phyloP scores from a whole-genome alignment of 2,329 filamentous ascomycete genomes.

The Rutstroemia sydowiana region DNA sequence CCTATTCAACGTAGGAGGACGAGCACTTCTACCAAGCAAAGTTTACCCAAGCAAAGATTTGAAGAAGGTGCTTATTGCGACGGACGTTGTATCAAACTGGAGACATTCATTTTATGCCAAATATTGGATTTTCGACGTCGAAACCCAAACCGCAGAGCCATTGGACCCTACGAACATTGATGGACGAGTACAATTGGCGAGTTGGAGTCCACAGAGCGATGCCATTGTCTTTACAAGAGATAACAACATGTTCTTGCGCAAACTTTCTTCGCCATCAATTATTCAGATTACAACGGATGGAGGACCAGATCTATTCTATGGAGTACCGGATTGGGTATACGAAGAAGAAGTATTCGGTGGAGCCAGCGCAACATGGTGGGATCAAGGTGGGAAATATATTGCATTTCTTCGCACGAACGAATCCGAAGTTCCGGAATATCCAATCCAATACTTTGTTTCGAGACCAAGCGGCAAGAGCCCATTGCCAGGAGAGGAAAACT shows the following conservation, averaged over 20 bases:
- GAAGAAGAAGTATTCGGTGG: constrained; percentile 74
- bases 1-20: constrained; percentile 52
- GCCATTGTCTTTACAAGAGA: constrained; percentile 81
- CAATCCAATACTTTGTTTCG: constrained; percentile 87
- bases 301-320: constrained; percentile 84
- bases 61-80: constrained; percentile 77
- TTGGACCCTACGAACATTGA: constrained; percentile 62
- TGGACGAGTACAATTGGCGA: constrained; percentile 70
- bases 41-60: constrained; percentile 75
- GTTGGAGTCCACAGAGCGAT: constrained; percentile 83
- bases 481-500: constrained; percentile 67
- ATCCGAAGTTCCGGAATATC: constrained; percentile 82
- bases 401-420: constrained; percentile 94
- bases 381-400: constrained; percentile 77
- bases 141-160: constrained; percentile 67
- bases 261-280: constrained; percentile 37
- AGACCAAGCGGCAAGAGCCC: constrained; percentile 70
- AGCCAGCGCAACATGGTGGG: constrained; percentile 92
- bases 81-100: constrained; percentile 69
- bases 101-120: constrained; percentile 78
- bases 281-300: constrained; percentile 76
- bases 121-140: constrained; percentile 92
- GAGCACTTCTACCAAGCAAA: constrained; percentile 48
- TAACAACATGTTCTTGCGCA: constrained; percentile 84
- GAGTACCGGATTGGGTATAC: constrained; percentile 96